Percentiles rank a stretch among this genome's conserved stretches.
Evolutionary conservation across 164 flowering plant species (phyloP).

Genomic region (Houttuynia cordata): DNA sequence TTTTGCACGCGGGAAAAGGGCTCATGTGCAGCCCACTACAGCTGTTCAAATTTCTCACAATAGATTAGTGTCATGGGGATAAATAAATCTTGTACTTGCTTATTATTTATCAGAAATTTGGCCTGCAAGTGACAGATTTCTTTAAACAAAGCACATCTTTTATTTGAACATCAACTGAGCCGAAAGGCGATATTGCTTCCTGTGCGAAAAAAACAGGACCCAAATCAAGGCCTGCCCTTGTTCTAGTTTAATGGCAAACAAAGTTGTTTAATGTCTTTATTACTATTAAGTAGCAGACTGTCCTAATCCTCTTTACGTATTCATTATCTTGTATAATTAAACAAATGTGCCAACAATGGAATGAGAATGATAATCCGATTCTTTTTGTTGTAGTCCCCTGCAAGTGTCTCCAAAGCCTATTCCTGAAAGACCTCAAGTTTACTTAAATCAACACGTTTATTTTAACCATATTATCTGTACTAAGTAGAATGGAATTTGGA

Average conservation of each 20-base stretch:
- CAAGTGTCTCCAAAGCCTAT: not conserved
- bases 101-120: not conserved
- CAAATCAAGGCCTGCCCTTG: not conserved
- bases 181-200: constrained; percentile 9
- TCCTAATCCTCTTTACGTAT: not conserved
- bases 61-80: not conserved
- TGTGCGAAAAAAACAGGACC: constrained; percentile 6
- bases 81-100: not conserved
- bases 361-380: not conserved
- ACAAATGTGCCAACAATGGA: not conserved
- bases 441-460: too few species aligned
- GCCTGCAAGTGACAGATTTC: not conserved
- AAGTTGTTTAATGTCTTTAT: not conserved
- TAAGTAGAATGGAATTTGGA: too few species aligned
- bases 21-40: not conserved
- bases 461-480: too few species aligned
- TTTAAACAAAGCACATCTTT: not conserved
- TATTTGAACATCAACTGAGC: not conserved
- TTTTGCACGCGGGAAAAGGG: not conserved
- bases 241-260: not conserved
- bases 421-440: not conserved
- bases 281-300: not conserved
- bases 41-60: not conserved
- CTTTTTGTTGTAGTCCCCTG: not conserved
- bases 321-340: not conserved